phyloP scores from a whole-genome alignment of 208 protist genomes.

The Leishmania braziliensis region DNA sequence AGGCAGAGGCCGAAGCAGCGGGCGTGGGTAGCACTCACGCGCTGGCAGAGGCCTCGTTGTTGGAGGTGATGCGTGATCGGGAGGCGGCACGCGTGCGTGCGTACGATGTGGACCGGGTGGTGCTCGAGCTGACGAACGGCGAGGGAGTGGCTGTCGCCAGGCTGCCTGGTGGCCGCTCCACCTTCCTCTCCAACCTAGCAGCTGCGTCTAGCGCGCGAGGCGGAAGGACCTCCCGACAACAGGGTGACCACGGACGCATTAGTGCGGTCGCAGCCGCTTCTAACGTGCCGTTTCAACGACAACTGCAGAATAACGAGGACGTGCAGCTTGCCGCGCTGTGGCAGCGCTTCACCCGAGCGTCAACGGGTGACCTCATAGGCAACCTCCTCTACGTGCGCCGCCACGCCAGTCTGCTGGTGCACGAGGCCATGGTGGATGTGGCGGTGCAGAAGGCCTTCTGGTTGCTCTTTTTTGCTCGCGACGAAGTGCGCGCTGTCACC shows the following conservation, averaged over 20 bases:
- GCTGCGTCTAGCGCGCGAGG: neutral
- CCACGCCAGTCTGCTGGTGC: constrained; percentile 21
- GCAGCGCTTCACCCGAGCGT: constrained; percentile 47
- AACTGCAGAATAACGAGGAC: constrained; percentile 53
- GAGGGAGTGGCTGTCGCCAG: neutral
- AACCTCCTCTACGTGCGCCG: constrained; percentile 37
- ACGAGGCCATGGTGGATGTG: constrained; percentile 50
- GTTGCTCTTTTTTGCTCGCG: constrained; percentile 79
- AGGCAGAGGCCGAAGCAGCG: neutral
- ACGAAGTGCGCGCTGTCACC: constrained; percentile 82
- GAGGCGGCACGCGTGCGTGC: constrained; percentile 16
- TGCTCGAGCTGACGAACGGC: constrained; percentile 16
- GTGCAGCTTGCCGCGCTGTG: constrained; percentile 74
- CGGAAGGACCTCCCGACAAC: neutral
- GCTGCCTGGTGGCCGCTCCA: neutral
- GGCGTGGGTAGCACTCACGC: neutral
- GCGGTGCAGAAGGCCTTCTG: constrained; percentile 58
- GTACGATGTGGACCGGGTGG: constrained; percentile 39
- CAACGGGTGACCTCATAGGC: constrained; percentile 45
- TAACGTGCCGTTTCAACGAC: constrained; percentile 12
- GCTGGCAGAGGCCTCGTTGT: neutral
- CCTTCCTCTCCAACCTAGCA: neutral
- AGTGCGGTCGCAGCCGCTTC: neutral
- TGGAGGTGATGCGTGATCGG: constrained; percentile 10
- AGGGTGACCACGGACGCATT: neutral